Conservation (phyloP, 1,284 basidiomycete genomes). For the Papiliotrema nemorosa region DNA sequence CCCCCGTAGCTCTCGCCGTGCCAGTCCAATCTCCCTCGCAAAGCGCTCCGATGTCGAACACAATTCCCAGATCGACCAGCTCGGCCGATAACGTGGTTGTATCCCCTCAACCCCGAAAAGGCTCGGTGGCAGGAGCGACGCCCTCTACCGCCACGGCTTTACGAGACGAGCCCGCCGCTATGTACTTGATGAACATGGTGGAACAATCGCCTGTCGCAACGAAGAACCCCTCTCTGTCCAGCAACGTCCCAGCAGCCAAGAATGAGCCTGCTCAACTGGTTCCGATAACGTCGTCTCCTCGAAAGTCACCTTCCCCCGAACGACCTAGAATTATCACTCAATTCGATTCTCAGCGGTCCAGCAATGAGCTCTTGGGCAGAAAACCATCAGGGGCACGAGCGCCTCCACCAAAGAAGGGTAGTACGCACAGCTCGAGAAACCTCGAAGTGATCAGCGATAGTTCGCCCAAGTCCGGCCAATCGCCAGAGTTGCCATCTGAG, state of each 20-base stretch:
- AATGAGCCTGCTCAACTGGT: neutral
- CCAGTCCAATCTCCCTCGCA: no score
- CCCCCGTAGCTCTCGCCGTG: neutral
- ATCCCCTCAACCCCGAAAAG: constrained; percentile 28
- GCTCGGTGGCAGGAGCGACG: constrained; percentile 17
- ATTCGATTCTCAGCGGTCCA: constrained; percentile 7
- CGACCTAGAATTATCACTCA: constrained; percentile 18
- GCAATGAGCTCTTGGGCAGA: constrained; percentile 50
- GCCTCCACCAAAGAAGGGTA: constrained; percentile 48
- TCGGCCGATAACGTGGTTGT: constrained; percentile 12
- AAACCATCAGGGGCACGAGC: constrained; percentile 85
- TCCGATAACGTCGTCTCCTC: neutral
- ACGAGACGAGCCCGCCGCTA: constrained; percentile 41
- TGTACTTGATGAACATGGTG: constrained; percentile 47
- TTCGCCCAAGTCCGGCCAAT: neutral
- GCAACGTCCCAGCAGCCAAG: neutral
- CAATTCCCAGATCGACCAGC: no score
- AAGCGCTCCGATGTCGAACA: no score
- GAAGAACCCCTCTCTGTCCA: neutral
- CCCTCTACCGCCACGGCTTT: constrained; percentile 12
- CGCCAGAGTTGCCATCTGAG: neutral
- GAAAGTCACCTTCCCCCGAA: constrained; percentile 10
- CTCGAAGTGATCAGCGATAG: constrained; percentile 20
- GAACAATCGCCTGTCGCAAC: constrained; percentile 15
- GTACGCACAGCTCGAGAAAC: constrained; percentile 3